Conservation (phyloP, 148 eudicot species). For the Nepenthes gracilis region DNA sequence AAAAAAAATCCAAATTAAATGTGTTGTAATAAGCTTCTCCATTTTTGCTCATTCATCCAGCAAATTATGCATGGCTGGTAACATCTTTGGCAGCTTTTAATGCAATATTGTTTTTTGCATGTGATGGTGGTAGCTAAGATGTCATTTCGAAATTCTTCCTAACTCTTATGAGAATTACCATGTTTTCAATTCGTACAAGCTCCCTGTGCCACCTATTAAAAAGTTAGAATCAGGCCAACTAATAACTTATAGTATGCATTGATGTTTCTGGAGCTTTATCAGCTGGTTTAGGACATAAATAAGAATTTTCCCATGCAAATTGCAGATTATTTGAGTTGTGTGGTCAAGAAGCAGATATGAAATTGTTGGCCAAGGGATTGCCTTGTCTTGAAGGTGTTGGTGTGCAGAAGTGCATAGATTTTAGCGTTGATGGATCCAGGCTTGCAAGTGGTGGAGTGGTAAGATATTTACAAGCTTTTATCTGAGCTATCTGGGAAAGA, state of each 20-base stretch:
- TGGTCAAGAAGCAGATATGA: slow-evolving; percentile 29
- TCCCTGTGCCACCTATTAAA: too few relatives aligned
- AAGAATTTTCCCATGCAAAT: background rate
- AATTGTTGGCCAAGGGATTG: slow-evolving; percentile 45
- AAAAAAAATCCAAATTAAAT: too few relatives aligned
- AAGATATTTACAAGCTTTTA: slow-evolving; percentile 9
- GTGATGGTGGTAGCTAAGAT: background rate
- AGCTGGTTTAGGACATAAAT: background rate
- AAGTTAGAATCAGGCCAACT: too few relatives aligned
- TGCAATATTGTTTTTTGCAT: too few relatives aligned
- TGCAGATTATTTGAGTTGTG: slow-evolving; percentile 60
- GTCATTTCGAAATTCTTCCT: background rate
- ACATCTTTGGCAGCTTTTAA: background rate
- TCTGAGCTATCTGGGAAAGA: background rate
- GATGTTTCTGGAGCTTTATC: background rate
- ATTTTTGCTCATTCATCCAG: too few relatives aligned
- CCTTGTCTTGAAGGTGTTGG: slow-evolving; percentile 63
- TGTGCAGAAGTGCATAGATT: slow-evolving; percentile 63
- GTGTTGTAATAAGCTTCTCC: too few relatives aligned
- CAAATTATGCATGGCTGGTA: background rate
- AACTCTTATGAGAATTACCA: too few relatives aligned
- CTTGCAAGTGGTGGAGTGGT: slow-evolving; percentile 88
- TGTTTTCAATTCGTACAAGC: too few relatives aligned
- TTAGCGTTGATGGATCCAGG: slow-evolving; percentile 82
- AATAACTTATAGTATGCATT: too few relatives aligned